These are phyloP conservation scores for Neofusicoccum umdonicola DNA, from an alignment of 2,329 filamentous ascomycete species.

Conservation along the genomic window DNA sequence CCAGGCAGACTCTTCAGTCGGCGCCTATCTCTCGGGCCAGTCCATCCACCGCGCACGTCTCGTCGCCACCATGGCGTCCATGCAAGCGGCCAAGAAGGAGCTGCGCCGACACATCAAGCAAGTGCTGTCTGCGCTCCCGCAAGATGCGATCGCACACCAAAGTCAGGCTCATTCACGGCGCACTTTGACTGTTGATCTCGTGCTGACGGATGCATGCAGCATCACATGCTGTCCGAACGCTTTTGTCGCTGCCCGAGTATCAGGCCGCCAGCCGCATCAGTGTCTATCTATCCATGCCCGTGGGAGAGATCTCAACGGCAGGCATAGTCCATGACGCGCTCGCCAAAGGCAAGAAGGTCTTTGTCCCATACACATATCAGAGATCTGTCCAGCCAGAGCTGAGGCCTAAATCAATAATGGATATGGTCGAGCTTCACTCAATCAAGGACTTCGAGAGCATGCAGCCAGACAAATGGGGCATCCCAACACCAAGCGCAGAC, in stretches of 20 bases:
- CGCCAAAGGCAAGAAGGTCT: conserved; percentile 74
- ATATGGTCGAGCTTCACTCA: conserved; percentile 80
- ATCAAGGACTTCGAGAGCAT: conserved; percentile 76
- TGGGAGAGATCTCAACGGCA: conserved; percentile 80
- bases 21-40: background rate
- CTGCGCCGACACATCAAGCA: conserved; percentile 69
- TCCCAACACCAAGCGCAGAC: conserved; percentile 73
- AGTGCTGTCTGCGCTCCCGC: conserved; percentile 59
- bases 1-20: background rate
- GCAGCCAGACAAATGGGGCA: conserved; percentile 82
- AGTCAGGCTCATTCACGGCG: conserved; percentile 54
- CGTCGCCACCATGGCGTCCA: conserved; percentile 18
- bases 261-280: conserved; percentile 71
- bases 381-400: background rate
- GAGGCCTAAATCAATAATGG: conserved; percentile 74
- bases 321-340: conserved; percentile 80
- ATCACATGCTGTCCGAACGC: conserved; percentile 59
- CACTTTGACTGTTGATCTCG: background rate
- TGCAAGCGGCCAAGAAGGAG: conserved; percentile 71
- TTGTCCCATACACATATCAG: conserved; percentile 79
- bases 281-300: conserved; percentile 91
- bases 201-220: conserved; percentile 49
- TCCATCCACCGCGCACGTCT: background rate
- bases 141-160: conserved; percentile 64
- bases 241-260: conserved; percentile 72